These are phyloP conservation scores for Chimonanthus praecox DNA, from an alignment of 164 flowering plant species.

Conservation along the genomic window DNA sequence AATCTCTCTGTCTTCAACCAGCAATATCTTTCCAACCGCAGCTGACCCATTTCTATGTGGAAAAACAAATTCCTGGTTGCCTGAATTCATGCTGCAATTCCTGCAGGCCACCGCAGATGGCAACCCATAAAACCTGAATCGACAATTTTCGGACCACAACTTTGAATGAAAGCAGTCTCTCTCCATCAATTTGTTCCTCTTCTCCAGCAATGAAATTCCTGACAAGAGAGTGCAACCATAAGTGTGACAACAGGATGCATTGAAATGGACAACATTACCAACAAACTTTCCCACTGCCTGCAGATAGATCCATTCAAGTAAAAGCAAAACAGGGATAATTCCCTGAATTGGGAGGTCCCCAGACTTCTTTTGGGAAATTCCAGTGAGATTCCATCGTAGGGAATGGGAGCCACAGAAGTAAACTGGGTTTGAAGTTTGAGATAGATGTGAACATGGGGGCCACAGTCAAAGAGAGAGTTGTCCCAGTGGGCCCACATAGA, in stretches of 20 bases:
- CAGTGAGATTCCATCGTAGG: background rate
- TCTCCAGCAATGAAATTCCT: conserved; percentile 6
- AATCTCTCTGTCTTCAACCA: conserved; percentile 16
- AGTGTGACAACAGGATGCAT: background rate
- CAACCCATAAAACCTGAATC: background rate
- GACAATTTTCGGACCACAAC: background rate
- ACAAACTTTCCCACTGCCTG: background rate
- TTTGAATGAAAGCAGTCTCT: background rate
- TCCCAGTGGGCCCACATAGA: too few relatives aligned
- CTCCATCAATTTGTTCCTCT: background rate
- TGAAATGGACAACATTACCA: background rate
- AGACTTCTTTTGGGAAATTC: background rate
- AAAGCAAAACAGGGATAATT: background rate
- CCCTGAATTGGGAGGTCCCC: background rate
- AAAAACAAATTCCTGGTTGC: background rate
- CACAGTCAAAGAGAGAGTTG: too few relatives aligned
- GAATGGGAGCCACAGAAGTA: background rate
- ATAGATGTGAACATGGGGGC: too few relatives aligned
- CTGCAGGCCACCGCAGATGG: too few relatives aligned
- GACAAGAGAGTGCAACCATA: background rate
- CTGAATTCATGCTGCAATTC: background rate
- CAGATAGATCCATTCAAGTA: background rate
- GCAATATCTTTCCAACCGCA: conserved; percentile 7
- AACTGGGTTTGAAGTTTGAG: too few relatives aligned
- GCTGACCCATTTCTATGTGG: background rate